Conservation (phyloP, 192 early-diverging fungal species). For the Backusella parvicylindrica region DNA sequence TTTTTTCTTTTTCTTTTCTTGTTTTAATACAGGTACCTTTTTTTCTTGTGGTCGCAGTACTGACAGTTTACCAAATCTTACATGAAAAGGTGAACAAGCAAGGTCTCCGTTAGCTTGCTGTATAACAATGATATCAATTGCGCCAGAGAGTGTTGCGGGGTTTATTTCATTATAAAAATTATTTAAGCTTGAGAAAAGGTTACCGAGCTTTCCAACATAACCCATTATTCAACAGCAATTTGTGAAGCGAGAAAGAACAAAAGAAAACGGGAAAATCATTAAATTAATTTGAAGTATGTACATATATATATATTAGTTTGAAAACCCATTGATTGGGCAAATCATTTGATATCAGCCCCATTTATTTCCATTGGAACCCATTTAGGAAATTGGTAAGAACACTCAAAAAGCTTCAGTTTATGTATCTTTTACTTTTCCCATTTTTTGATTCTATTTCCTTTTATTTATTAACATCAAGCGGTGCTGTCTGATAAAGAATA, state of each 20-base stretch:
- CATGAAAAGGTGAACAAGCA: conserved; percentile 93
- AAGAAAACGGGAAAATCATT: neutral
- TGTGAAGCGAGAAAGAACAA: neutral
- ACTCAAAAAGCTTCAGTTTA: neutral
- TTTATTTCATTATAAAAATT: conserved; percentile 95
- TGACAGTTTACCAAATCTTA: conserved; percentile 95
- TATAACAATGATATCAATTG: conserved; percentile 96
- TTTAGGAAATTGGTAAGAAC: neutral
- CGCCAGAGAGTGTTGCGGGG: conserved; percentile 92
- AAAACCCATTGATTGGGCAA: neutral
- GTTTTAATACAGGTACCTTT: conserved; percentile 47
- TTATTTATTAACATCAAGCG: neutral
- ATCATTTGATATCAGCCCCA: neutral
- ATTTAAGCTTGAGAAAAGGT: conserved; percentile 69
- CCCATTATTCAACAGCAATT: conserved; percentile 37
- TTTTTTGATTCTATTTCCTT: neutral
- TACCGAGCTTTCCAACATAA: conserved; percentile 59
- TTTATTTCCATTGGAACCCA: neutral
- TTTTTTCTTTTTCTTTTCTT: neutral
- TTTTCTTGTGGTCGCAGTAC: conserved; percentile 92
- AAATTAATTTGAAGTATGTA: neutral
- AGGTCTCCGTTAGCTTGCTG: conserved; percentile 79
- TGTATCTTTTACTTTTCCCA: neutral
- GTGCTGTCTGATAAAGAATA: neutral
- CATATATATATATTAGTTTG: neutral